Evolutionary conservation across 2,329 filamentous ascomycete genomes (phyloP).

Genomic region (Aureobasidium sp.): DNA sequence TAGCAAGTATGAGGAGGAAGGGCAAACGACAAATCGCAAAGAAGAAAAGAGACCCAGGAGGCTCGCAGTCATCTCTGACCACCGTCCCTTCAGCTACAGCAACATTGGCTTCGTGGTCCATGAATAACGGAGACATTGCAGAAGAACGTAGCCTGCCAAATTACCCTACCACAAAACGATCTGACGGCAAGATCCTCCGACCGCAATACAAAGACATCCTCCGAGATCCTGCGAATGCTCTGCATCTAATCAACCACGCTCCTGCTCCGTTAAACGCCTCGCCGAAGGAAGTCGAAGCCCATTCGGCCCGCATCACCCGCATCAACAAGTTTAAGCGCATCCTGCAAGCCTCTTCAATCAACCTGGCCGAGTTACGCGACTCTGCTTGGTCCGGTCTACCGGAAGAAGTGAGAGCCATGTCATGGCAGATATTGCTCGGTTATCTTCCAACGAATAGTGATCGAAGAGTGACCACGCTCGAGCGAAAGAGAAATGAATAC

Average conservation of each 20-base stretch:
- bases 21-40: slow-evolving; percentile 40
- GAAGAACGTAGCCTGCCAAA: slow-evolving; percentile 75
- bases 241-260: slow-evolving; percentile 89
- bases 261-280: slow-evolving; percentile 64
- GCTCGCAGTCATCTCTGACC: slow-evolving; percentile 17
- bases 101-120: slow-evolving; percentile 43
- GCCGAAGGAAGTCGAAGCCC: slow-evolving; percentile 75
- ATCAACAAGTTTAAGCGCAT: slow-evolving; percentile 99
- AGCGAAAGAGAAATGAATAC: slow-evolving; percentile 94
- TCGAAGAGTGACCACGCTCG: slow-evolving; percentile 77
- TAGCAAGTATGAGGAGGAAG: slow-evolving; percentile 83
- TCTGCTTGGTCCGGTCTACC: slow-evolving; percentile 92
- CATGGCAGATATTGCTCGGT: slow-evolving; percentile 93
- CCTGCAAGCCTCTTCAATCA: slow-evolving; percentile 83
- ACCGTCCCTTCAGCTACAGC: slow-evolving; percentile 12
- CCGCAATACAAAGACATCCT: slow-evolving; percentile 98
- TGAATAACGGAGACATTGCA: slow-evolving; percentile 89
- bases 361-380: slow-evolving; percentile 72
- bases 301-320: slow-evolving; percentile 79
- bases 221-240: slow-evolving; percentile 75
- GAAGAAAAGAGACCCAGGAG: slow-evolving; percentile 41
- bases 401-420: slow-evolving; percentile 92
- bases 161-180: slow-evolving; percentile 83
- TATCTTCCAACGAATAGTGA: slow-evolving; percentile 97
- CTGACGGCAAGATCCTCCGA: slow-evolving; percentile 87